Evolutionary conservation across 75 land plant species (phyloP).

Genomic region (Cryptomeria japonica): DNA sequence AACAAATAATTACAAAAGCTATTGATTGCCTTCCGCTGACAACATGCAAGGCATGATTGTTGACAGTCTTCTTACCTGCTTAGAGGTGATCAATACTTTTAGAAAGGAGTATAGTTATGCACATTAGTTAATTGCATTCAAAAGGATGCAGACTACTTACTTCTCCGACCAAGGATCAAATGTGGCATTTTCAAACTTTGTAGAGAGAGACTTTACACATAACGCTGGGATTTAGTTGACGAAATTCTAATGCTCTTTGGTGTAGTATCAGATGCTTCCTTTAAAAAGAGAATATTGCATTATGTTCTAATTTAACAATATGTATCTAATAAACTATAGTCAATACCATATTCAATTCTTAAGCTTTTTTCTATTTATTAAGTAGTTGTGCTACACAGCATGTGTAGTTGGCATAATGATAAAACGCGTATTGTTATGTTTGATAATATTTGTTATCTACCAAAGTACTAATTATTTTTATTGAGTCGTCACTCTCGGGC

Average conservation of each 20-base stretch:
- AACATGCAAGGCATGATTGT: not conserved
- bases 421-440: too few species aligned
- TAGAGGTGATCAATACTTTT: not conserved
- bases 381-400: too few species aligned
- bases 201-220: not conserved
- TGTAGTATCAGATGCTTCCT: too few species aligned
- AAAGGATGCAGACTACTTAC: not conserved
- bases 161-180: not conserved
- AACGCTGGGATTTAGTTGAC: not conserved
- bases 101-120: not conserved
- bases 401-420: too few species aligned
- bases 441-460: too few species aligned
- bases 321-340: too few species aligned
- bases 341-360: not conserved
- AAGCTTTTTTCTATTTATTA: not conserved
- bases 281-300: too few species aligned
- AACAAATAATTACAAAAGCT: not conserved
- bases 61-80: too few species aligned
- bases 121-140: not conserved
- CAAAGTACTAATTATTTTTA: too few species aligned
- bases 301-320: too few species aligned
- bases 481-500: too few species aligned
- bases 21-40: not conserved
- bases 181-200: not conserved
- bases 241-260: too few species aligned